Evolutionary conservation across 129 eudicot genomes (phyloP).

Genomic region (sunflower (Helianthus annuus)): DNA sequence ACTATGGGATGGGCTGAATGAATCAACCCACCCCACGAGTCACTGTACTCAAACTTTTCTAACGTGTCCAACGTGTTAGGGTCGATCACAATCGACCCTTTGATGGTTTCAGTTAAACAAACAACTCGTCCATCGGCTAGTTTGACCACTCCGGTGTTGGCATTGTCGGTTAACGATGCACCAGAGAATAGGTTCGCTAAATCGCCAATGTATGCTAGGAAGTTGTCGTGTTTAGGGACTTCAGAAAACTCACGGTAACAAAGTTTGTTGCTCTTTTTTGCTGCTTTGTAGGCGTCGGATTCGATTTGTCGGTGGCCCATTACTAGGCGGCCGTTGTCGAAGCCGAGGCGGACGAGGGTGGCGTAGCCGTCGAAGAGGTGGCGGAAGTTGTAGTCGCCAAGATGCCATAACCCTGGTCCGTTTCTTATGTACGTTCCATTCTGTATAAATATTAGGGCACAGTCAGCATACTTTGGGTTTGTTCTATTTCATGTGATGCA

Average conservation of each 20-base stretch:
- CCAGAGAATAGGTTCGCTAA: slow-evolving; percentile 86
- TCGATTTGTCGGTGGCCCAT: slow-evolving; percentile 93
- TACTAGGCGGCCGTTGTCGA: slow-evolving; percentile 55
- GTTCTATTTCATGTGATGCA: too few species aligned
- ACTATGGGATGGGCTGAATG: slow-evolving; percentile 98
- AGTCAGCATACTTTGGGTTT: not conserved
- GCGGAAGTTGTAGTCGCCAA: slow-evolving; percentile 86
- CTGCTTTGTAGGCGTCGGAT: slow-evolving; percentile 94
- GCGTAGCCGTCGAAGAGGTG: slow-evolving; percentile 99
- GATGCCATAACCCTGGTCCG: slow-evolving; percentile 94
- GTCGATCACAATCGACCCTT: slow-evolving; percentile 87
- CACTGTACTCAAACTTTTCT: slow-evolving; percentile 79
- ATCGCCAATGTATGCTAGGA: slow-evolving; percentile 77
- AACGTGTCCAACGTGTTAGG: slow-evolving; percentile 79
- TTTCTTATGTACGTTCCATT: slow-evolving; percentile 86
- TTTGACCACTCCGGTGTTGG: slow-evolving; percentile 85
- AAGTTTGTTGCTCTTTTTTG: slow-evolving; percentile 56
- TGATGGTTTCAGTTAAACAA: slow-evolving; percentile 84
- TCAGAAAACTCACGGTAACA: slow-evolving; percentile 97
- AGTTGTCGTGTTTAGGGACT: slow-evolving; percentile 68
- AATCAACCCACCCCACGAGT: slow-evolving; percentile 62
- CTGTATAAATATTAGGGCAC: slow-evolving; percentile 38
- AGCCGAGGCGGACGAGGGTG: slow-evolving; percentile 83
- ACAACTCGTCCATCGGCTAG: slow-evolving; percentile 89
- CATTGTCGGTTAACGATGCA: slow-evolving; percentile 83